Conservation (phyloP, 2,329 filamentous ascomycete species). For the Biscogniauxia mediterranea region DNA sequence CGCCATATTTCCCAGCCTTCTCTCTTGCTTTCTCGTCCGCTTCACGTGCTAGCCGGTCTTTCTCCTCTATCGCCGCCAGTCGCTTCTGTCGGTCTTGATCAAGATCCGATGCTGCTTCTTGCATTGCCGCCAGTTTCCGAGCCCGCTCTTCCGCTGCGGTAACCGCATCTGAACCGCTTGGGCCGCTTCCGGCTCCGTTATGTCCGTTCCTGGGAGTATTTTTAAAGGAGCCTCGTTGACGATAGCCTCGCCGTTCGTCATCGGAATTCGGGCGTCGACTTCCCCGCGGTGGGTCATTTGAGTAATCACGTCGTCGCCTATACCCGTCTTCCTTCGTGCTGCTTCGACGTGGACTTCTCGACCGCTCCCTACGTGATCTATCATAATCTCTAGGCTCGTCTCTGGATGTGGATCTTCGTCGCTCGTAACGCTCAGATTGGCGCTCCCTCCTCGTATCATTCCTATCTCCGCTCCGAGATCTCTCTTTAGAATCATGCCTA, state of each 20-base stretch:
- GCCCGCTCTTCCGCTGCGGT: constrained; percentile 53
- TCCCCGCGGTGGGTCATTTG: constrained; percentile 23
- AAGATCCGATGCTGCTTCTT: constrained; percentile 65
- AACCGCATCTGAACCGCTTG: constrained; percentile 9
- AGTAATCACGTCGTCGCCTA: constrained; percentile 32
- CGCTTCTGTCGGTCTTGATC: constrained; percentile 69
- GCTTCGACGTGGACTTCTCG: constrained; percentile 31
- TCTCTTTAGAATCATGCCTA: constrained; percentile 45
- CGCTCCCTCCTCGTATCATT: constrained; percentile 33
- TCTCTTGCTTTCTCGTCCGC: constrained; percentile 64
- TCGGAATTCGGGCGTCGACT: constrained; percentile 21
- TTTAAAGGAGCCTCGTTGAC: constrained; percentile 21
- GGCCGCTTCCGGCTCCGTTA: constrained; percentile 16
- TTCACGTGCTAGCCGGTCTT: constrained; percentile 62
- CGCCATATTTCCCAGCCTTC: constrained; percentile 59
- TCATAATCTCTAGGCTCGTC: constrained; percentile 18
- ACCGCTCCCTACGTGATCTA: constrained; percentile 30
- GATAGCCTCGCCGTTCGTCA: constrained; percentile 27
- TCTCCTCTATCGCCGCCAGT: constrained; percentile 63
- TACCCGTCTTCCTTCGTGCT: constrained; percentile 32
- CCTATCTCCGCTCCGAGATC: constrained; percentile 38
- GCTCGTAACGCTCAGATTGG: constrained; percentile 19
- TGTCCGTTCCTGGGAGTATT: constrained; percentile 23
- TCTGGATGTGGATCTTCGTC: constrained; percentile 20
- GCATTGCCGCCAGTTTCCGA: constrained; percentile 70